Base-by-base conservation (phyloP, 371 early-diverging fungal species). In the Mucor irregularis region DNA sequence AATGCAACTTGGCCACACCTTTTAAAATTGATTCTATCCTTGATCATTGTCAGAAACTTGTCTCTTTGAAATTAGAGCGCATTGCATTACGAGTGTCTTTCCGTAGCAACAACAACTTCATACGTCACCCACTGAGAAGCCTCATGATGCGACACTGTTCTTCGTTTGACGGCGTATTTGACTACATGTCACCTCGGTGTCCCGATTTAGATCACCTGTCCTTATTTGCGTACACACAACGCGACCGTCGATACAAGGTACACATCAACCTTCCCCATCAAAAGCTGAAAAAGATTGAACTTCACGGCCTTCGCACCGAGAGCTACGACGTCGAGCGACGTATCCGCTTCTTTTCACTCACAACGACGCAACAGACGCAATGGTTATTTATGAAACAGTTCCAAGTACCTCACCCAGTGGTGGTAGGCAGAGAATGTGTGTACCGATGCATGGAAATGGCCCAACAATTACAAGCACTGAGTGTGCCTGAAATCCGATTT, bases 241-340 rank as follows among this genome's bases (percentile, higher is more conserved):
- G 46, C 8, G 59, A 58, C 31, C 59, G 59, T 17, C 52, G 59
- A 10, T 52, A 58, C 30, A 58, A 58, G 26, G 59, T 58, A 4
- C 52, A 52, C 16, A 52, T 58, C 0, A 52, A 52, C 3, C 30
- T 58, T 31, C 59, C 59, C 2, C 26, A 31, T 31, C 59, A 58
- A 26, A 19, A 22, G 19, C 39, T 58, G 7, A 40, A 29, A 3
- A 58, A 46, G n/a, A 19, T 52, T 19, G 5, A 51, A 17, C n/a
- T 58, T 13, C 53, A 51, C 47, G 59, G 53, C 17, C 16, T 58
- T n/a, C 59, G 59, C 1, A 58, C 59, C 4, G 59, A 58, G 30
- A 45, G 38, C 5, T 58, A 35, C 39, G 59, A 58, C 33, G 11
- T 38, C 19, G 53, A 58, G 24, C 30, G 59, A 6, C 59, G 59